Evolutionary conservation across 1,139 yeast species (phyloP), one percentile per base, ranked within the genome.

Genomic region (Torulaspora globosa): DNA sequence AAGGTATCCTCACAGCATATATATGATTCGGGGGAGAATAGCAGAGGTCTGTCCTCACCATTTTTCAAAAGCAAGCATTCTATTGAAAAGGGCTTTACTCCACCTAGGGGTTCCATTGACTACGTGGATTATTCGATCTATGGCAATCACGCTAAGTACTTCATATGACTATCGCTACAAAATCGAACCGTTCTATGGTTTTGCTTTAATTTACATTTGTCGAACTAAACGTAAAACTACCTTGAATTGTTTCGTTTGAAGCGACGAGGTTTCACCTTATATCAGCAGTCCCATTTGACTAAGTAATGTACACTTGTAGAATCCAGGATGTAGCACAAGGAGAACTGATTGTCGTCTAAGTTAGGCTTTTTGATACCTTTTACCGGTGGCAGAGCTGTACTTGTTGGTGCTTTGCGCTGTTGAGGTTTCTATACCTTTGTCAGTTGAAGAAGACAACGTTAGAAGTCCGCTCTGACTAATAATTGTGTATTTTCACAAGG

Each of bases 101-200:
- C 28, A 27, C 12, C 34, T 12, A 24, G 26, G 2, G 15, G 29
- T 6, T 23, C 42, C 18, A 21, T 14, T 11, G 42, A 39, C 7
- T 16, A 39, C 12, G 31, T 30, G 11, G 46, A 47, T 15, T 39
- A 37, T n/a, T 42, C 47, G 3, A 45, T 45, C 7, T 47, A 47
- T 11, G 50, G 50, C 5, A 45, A 36, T 19, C 50, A 47, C 19
- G 50, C 50, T 36, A 47, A 44, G 16, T 44, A 46, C 35, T 47
- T 43, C 28, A 44, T 47, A 41, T 47, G 36, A 36, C 21, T 16
- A 9, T 19, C 24, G 28, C n/a, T 11, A 24, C 6, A n/a, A 12
- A 16, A 4, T 5, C 6, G 8, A 5, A 9, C 12, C 7, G 2
- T 15, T 5, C 8, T 10, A 6, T 21, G 1, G 5, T 3, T 9